Percentiles rank a stretch among this genome's conserved stretches.
Conservation (phyloP, 2,329 filamentous ascomycete species). For the Microthyrium microscopicum region DNA sequence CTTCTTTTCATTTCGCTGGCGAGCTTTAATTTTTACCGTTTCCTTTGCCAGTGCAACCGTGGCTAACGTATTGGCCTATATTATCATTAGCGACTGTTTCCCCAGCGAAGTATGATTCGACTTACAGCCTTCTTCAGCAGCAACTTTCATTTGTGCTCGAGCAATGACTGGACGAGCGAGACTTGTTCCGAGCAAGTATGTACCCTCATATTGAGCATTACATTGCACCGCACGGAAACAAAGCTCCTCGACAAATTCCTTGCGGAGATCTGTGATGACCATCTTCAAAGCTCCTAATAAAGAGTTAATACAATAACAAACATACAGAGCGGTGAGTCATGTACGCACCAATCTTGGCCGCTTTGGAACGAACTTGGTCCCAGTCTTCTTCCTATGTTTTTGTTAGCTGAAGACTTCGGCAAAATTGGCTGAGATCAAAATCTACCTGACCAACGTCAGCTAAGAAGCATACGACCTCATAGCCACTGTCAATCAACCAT, state of each 20-base stretch:
- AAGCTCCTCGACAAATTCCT: conserved; percentile 65
- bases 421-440: conserved; percentile 8
- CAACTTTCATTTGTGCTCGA: conserved; percentile 46
- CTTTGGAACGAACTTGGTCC: conserved; percentile 56
- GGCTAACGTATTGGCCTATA: conserved; percentile 10
- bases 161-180: conserved; percentile 57
- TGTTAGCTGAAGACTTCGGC: conserved; percentile 8
- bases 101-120: too few species aligned
- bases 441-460: conserved; percentile 39
- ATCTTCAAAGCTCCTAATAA: conserved; percentile 49
- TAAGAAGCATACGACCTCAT: conserved; percentile 46
- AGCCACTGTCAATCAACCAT: conserved; percentile 33
- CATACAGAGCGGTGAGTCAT: too few species aligned
- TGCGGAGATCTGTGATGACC: conserved; percentile 46
- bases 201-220: conserved; percentile 18
- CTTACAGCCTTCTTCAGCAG: conserved; percentile 43
- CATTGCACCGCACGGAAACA: conserved; percentile 67
- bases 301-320: too few species aligned
- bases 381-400: conserved; percentile 43
- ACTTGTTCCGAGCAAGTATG: conserved; percentile 29
- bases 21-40: conserved; percentile 26
- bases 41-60: conserved; percentile 48
- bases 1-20: background rate
- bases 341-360: conserved; percentile 49
- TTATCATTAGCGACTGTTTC: too few species aligned